Percentiles rank a stretch among this genome's conserved stretches.
Evolutionary conservation across 441 rosid genomes (phyloP).

Genomic region (Geranium incanum): DNA sequence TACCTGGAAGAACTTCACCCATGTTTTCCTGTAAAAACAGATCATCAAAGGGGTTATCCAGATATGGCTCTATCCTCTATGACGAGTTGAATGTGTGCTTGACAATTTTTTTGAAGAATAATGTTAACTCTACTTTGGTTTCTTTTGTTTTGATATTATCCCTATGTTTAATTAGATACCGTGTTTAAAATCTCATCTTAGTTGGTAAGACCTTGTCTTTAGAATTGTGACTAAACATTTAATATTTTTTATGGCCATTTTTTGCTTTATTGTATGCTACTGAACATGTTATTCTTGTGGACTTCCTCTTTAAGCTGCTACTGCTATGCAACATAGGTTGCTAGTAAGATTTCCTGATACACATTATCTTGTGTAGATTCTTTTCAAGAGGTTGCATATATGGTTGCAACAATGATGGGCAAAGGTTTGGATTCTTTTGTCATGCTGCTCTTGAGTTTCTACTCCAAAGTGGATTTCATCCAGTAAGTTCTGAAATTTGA

Average conservation of each 20-base stretch:
- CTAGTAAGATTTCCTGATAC: slow-evolving; percentile 14
- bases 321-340: background rate
- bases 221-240: background rate
- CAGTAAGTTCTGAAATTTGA: slow-evolving; percentile 42
- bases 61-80: background rate
- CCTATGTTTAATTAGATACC: background rate
- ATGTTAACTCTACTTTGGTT: background rate
- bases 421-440: slow-evolving; percentile 87
- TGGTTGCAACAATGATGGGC: slow-evolving; percentile 74
- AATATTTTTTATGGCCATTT: background rate
- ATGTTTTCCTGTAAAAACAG: background rate
- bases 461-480: slow-evolving; percentile 80
- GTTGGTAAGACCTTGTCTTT: background rate
- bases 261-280: background rate
- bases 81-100: background rate
- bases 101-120: background rate
- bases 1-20: background rate
- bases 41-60: background rate
- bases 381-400: slow-evolving; percentile 65
- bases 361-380: slow-evolving; percentile 40
- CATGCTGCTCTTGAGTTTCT: slow-evolving; percentile 94
- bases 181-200: background rate
- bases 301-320: background rate
- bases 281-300: background rate
- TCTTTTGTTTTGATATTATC: background rate